A percentile compares a stretch with the other conserved stretches of the same genome.
phyloP scores from a whole-genome alignment of 192 early-diverging fungal genomes.

The Allomyces macrogynus region DNA sequence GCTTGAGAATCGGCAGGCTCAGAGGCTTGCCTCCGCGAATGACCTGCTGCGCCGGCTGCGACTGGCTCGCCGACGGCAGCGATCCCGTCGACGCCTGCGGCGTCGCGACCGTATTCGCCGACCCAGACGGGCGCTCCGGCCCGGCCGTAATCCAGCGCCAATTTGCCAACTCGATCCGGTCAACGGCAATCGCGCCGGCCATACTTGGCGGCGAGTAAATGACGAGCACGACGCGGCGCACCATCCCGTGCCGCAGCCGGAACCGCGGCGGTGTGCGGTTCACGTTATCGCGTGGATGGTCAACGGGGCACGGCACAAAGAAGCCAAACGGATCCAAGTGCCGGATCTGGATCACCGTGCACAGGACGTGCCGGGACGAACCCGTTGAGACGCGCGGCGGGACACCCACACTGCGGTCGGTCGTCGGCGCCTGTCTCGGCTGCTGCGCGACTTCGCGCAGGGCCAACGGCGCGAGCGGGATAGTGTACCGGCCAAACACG shows the following conservation, averaged over 20 bases:
- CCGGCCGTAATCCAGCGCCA: background rate
- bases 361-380: no score
- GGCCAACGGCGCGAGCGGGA: no score
- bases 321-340: background rate
- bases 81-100: no score
- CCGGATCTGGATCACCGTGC: background rate
- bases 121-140: no score
- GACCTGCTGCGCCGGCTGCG: background rate
- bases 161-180: background rate
- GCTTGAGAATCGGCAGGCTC: background rate
- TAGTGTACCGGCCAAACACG: no score
- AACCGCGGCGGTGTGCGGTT: background rate
- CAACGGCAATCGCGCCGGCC: background rate
- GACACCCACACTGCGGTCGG: no score
- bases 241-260: background rate
- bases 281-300: background rate
- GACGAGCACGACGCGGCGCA: background rate
- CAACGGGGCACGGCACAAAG: background rate
- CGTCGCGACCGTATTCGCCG: no score
- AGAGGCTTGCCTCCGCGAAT: background rate
- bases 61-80: background rate
- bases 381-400: no score
- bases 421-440: no score
- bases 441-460: no score
- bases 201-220: background rate